Evolutionary conservation across 2,329 filamentous ascomycete genomes (phyloP).

Genomic region (Fonsecaea nubica): DNA sequence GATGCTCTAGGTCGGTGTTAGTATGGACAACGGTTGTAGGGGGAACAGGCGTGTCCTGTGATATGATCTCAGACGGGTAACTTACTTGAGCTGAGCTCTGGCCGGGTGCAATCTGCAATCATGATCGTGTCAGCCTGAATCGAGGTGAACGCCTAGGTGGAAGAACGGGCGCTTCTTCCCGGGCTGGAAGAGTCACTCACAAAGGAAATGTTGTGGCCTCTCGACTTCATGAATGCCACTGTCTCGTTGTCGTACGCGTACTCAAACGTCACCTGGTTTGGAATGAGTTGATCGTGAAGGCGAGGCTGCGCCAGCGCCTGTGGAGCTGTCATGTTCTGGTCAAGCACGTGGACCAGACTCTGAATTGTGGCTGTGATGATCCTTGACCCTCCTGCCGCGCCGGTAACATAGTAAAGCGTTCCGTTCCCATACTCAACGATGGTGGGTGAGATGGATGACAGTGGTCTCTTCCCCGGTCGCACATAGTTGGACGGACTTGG

Average conservation of each 20-base stretch:
- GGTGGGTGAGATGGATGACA: slow-evolving; percentile 81
- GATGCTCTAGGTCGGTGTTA: slow-evolving; percentile 51
- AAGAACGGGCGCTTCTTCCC: neutral
- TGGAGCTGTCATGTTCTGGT: slow-evolving; percentile 65
- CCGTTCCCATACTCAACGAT: slow-evolving; percentile 73
- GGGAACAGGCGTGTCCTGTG: neutral
- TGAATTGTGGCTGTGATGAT: slow-evolving; percentile 84
- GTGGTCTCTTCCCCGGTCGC: slow-evolving; percentile 77
- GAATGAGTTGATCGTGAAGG: slow-evolving; percentile 82
- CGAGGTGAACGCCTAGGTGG: neutral
- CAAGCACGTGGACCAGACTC: slow-evolving; percentile 74
- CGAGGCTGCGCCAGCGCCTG: slow-evolving; percentile 71
- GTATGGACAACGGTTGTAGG: neutral
- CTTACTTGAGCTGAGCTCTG: slow-evolving; percentile 72
- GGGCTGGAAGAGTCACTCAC: neutral
- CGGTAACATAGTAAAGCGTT: slow-evolving; percentile 71
- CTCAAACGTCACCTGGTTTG: slow-evolving; percentile 72
- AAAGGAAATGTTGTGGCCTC: slow-evolving; percentile 74
- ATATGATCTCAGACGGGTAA: neutral
- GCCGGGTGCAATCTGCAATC: slow-evolving; percentile 61
- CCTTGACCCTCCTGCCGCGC: slow-evolving; percentile 79
- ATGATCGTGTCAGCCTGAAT: neutral
- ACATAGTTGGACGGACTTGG: slow-evolving; percentile 82
- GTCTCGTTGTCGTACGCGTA: slow-evolving; percentile 70
- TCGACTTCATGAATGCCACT: slow-evolving; percentile 65